These are phyloP conservation scores for Pilasporangium apinafurcum DNA, from an alignment of 352 stramenopile genomes.

Conservation along the genomic window DNA sequence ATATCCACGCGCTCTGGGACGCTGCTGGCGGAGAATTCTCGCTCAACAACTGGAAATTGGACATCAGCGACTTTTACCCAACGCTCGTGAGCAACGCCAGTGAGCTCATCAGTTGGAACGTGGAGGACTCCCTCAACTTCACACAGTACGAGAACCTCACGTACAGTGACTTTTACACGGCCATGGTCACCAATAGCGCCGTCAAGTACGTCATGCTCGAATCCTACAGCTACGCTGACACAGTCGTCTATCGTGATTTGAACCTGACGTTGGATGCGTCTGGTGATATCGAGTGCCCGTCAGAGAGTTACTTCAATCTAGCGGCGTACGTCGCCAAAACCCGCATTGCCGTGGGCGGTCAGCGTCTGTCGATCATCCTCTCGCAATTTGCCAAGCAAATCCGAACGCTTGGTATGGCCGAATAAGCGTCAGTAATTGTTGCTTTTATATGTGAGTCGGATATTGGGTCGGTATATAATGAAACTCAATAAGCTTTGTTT, in stretches of 20 bases:
- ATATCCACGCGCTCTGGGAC: slow-evolving; percentile 68
- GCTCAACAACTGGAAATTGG: slow-evolving; percentile 44
- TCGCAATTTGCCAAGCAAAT: slow-evolving; percentile 49
- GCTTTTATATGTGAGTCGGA: too few relatives aligned
- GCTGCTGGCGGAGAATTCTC: slow-evolving; percentile 39
- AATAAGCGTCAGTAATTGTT: too few relatives aligned
- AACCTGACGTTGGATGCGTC: slow-evolving; percentile 16
- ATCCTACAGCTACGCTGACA: slow-evolving; percentile 32
- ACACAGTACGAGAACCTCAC: slow-evolving; percentile 25
- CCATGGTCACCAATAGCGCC: slow-evolving; percentile 18
- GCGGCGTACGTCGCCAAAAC: slow-evolving; percentile 28
- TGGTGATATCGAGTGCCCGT: slow-evolving; percentile 12
- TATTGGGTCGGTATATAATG: too few relatives aligned
- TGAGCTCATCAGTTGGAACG: slow-evolving; percentile 28
- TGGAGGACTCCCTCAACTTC: slow-evolving; percentile 30
- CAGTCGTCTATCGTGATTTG: slow-evolving; percentile 29
- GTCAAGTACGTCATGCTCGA: slow-evolving; percentile 30
- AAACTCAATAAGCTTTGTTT: too few relatives aligned
- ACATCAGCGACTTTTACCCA: slow-evolving; percentile 5
- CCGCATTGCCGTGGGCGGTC: slow-evolving; percentile 41
- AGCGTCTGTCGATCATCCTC: slow-evolving; percentile 47
- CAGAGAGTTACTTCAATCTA: slow-evolving; percentile 23
- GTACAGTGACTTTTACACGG: slow-evolving; percentile 24
- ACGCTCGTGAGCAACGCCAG: slow-evolving; percentile 28
- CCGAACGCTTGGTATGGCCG: slow-evolving; percentile 22